Base-by-base conservation (phyloP, 1,284 basidiomycete species). In the Rhodotorula mucilaginosa region DNA sequence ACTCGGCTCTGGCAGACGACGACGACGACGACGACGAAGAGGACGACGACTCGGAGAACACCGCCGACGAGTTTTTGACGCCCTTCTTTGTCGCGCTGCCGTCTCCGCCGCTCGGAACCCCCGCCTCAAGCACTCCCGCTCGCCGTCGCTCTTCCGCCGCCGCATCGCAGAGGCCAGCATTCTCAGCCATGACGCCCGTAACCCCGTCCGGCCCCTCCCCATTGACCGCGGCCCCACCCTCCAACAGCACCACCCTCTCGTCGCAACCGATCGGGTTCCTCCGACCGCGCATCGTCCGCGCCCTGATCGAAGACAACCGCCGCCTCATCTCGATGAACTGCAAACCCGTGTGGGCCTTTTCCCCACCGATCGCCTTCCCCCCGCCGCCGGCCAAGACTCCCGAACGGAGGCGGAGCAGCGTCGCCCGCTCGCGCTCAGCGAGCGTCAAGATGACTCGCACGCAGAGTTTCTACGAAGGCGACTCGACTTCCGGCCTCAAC, bases 231-330 rank as follows among this genome's bases (percentile, higher is more conserved):
- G 48, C 31, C 26, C 63, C 44, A 21, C 18, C 29, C 29, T 46
- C 13, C 18, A 13, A 5, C 54, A 21, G n/a, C 6, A 47, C 58
- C 5, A 3, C 61, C 15, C 47, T 48, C 26, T 29, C 48, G 26
- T 52, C 71, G 26, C 75, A 75, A 48, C 76, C 78, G n/a, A 72
- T 79, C 65, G 77, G 77, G 15, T 78, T 77, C 67, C 61, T 79
- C 3, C 67, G 76, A 46, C 78, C 75, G 5, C 5, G 48, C 2
- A 65, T 79, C 57, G 65, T 79, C 31, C 62, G 68, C 39, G 77
- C 76, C 21, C 58, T 79, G 29, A 64, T 72, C 34, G 70, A 68
- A 39, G 74, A 75, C 65, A 73, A 74, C 31, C 61, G 64, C 47
- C 65, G 63, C n/a, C 63, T 75, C 54, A 54, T 70, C 57, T 23